Conservation (phyloP, 495 filamentous ascomycete species). For the Lasiosphaeria miniovina region DNA sequence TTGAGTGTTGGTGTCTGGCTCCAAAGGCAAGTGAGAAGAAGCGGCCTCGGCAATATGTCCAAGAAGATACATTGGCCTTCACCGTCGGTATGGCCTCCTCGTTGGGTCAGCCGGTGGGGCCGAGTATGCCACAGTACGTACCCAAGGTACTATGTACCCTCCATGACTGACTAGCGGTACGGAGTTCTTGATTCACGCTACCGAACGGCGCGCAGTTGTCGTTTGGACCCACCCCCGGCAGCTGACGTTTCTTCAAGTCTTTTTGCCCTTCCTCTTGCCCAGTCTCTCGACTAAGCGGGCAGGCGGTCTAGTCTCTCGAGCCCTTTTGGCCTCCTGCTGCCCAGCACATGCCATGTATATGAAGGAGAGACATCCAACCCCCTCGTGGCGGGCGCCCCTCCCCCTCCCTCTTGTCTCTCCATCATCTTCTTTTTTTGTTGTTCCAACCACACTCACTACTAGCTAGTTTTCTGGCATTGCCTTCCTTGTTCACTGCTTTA, state of each 20-base stretch:
- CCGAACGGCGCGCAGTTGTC: background rate
- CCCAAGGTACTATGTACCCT: background rate
- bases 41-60: too few relatives aligned
- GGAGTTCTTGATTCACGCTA: background rate
- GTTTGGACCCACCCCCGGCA: constrained; percentile 1
- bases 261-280: background rate
- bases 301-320: background rate
- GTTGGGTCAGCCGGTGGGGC: too few relatives aligned
- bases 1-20: too few relatives aligned
- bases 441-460: constrained; percentile 7
- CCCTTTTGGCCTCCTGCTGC: background rate
- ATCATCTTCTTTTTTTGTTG: constrained; percentile 4
- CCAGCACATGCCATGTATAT: constrained; percentile 3
- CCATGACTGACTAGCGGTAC: background rate
- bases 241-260: background rate
- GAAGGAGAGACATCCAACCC: constrained; percentile 6
- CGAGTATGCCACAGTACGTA: background rate
- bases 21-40: too few relatives aligned
- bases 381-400: background rate
- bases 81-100: too few relatives aligned
- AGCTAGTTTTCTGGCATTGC: constrained; percentile 3
- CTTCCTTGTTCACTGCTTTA: constrained; percentile 3
- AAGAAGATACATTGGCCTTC: too few relatives aligned
- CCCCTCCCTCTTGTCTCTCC: background rate
- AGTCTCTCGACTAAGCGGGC: background rate